phyloP scores from a whole-genome alignment of 2,329 filamentous ascomycete genomes.

The Camillea tinctor region DNA sequence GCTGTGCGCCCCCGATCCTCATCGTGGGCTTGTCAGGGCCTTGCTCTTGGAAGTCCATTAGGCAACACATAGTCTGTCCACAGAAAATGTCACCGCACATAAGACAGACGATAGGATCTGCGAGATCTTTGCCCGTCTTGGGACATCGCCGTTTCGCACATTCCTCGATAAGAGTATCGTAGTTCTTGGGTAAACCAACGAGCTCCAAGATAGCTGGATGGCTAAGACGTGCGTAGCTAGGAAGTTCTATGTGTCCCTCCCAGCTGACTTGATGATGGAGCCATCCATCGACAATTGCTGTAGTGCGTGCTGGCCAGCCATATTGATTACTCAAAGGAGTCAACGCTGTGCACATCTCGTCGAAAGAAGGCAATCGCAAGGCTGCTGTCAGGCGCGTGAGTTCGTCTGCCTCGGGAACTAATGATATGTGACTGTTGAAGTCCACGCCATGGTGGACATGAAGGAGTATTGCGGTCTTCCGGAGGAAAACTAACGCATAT shows the following conservation, averaged over 20 bases:
- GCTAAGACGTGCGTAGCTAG: constrained; percentile 52
- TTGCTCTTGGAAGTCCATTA: constrained; percentile 56
- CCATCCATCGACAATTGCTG: constrained; percentile 64
- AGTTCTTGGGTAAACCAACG: constrained; percentile 87
- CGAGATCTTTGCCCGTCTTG: constrained; percentile 85
- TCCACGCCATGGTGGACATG: constrained; percentile 88
- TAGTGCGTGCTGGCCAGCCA: constrained; percentile 49
- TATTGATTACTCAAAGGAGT: constrained; percentile 43
- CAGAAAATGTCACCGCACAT: constrained; percentile 98
- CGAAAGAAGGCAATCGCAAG: constrained; percentile 73
- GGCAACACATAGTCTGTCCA: constrained; percentile 89
- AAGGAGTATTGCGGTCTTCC: constrained; percentile 80
- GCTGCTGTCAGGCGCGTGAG: constrained; percentile 76
- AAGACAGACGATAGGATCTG: constrained; percentile 87
- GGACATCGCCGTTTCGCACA: constrained; percentile 81
- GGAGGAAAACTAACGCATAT: constrained; percentile 86
- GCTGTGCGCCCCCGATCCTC: constrained; percentile 78
- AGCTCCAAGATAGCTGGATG: constrained; percentile 95
- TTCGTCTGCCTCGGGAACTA: constrained; percentile 68
- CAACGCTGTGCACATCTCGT: constrained; percentile 70
- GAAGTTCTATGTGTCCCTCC: constrained; percentile 24
- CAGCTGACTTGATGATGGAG: constrained; percentile 60
- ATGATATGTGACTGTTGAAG: constrained; percentile 69
- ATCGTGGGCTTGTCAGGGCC: constrained; percentile 39
- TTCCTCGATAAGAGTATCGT: constrained; percentile 89